Evolutionary conservation across 1,139 yeast species (phyloP).

Genomic region (Geotrichum phurueaensis): DNA sequence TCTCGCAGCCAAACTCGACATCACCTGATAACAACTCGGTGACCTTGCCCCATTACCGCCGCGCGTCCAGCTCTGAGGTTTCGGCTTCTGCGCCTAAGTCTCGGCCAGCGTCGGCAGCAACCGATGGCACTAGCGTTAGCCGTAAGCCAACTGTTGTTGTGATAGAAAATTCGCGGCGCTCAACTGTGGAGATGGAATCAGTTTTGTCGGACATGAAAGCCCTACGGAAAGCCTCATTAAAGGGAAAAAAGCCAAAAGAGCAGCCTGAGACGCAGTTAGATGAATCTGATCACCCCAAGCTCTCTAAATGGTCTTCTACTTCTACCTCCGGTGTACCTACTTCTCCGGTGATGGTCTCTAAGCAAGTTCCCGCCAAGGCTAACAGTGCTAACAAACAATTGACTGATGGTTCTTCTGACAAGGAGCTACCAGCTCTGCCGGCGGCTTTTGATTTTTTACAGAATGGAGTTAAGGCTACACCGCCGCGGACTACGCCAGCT

Average conservation of each 20-base stretch:
- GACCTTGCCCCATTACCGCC: conserved; percentile 5
- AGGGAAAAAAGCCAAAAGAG: background rate
- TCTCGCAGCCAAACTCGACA: conserved; percentile 4
- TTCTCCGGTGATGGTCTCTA: background rate
- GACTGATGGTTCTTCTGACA: conserved; percentile 7
- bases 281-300: background rate
- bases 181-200: conserved; percentile 24
- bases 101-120: background rate
- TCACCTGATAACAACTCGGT: conserved; percentile 7
- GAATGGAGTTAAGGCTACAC: background rate
- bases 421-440: conserved; percentile 19
- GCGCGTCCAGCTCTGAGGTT: conserved; percentile 13
- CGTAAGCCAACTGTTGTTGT: background rate
- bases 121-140: background rate
- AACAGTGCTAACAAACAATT: background rate
- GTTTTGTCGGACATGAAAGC: conserved; percentile 25
- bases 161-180: conserved; percentile 24
- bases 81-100: background rate
- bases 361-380: background rate
- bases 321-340: background rate
- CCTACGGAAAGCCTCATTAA: conserved; percentile 22
- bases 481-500: background rate
- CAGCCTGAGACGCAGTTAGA: background rate
- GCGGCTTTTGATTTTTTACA: conserved; percentile 1
- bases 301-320: background rate